Base-by-base conservation (phyloP, 495 filamentous ascomycete genomes). In the Talaromyces wortmannii region DNA sequence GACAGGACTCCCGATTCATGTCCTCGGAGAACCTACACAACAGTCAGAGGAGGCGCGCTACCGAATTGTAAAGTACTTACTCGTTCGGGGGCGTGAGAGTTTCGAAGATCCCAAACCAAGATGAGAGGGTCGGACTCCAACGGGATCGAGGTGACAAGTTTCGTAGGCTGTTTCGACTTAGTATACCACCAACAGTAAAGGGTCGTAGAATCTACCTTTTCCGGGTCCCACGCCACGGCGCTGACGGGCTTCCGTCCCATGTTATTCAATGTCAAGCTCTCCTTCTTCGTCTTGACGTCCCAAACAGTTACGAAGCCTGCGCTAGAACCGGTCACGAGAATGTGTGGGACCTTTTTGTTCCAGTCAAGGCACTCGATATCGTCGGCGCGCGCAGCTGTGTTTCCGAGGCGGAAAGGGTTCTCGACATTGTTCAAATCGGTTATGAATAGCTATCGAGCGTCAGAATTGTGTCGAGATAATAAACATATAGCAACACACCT, bases 341-440 rank as follows among this genome's bases (percentile, higher is more conserved):
- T 99, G 69, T 99, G 92, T 17, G 92, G 78, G 42, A 97, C 92
- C 75, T 96, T 97, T 63, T 91, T 91, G 74, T 99, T 99, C 94
- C 94, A 99, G 60, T 96, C 92, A 62, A 97, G 74, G 56, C 90
- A 91, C 58, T 97, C 91, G 58, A 97, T 87, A 62, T 97, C 95
- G 64, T 97, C 92, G 7, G 91, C 86, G 59, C 88, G 85, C 60
- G 91, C 91, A 12, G 90, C 89, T 45, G 89, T 81, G 55, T 86
- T 92, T 48, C 95, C 94, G 43, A 97, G 78, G 55, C 91, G 84
- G 73, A 91, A 94, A 11, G 95, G 88, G 63, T 87, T 95, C 49
- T 80, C 80, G 57, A 89, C 80, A 67, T 97, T 90, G 71, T 92
- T 90, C 52, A 97, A 75, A 65, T 99, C 92, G 69, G 90, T 95